Evolutionary conservation across 352 stramenopile genomes (phyloP), one percentile per base, ranked within the genome.

Genomic region (Phytophthora capsici): DNA sequence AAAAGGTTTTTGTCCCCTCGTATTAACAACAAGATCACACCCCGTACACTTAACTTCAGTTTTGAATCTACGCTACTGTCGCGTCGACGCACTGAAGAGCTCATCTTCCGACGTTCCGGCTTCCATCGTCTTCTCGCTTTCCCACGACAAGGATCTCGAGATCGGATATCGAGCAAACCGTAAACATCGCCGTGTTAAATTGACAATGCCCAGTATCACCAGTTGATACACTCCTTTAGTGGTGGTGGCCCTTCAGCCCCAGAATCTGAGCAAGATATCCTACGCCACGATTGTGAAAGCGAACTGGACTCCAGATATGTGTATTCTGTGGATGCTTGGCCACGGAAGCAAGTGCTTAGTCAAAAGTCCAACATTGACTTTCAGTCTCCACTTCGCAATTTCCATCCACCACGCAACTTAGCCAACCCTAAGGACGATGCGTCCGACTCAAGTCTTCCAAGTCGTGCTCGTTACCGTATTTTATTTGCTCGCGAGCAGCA

Each of bases 61-160:
- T 3, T 52, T 28, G 14, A 40, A 52, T 38, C 25, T 52, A 16
- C n/a, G n/a, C 16, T 2, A n/a, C 38, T 6, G 13, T 30, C 9
- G 5, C 4, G 9, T 28, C 8, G 17, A 0, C 12, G n/a, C 9
- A 30, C 10, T 0, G 25, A 28, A 34, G 28, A 13, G 19, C 47
- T 55, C 17, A 36, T 44, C 38, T 58, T 65, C 57, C 47, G 57
- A 59, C 48, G 57, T 59, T 58, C 57, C 36, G 47, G 28, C 26
- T 58, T 52, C 4, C 6, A 51, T 65, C 57, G 57, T 59, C 47
- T 34, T 40, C 30, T 58, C 57, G 57, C 38, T 36, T 63, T 41
- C 56, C 45, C 44, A 34, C 56, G 19, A 45, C 9, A 14, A 50
- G 16, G 23, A 64, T 64, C 46, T 50, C 26, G n/a, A 22, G 57